Evolutionary conservation across 108 stramenopile species (phyloP).

Genomic region (Bacterosira constricta): DNA sequence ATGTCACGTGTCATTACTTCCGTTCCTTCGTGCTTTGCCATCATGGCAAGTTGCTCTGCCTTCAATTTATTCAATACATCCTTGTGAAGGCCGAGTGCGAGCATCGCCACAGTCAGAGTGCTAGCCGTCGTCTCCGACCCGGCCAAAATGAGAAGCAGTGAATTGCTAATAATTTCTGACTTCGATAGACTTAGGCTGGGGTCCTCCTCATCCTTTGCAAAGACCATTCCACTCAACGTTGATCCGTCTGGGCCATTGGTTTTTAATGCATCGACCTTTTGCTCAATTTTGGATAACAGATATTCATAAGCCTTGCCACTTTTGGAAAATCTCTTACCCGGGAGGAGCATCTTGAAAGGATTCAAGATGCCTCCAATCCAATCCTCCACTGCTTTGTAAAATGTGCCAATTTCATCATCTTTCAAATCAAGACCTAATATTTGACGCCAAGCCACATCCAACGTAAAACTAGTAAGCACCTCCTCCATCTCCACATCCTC

Average conservation of each 20-base stretch:
- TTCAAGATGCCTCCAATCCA: conserved; percentile 42
- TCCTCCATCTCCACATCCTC: conserved; percentile 14
- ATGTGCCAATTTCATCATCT: conserved; percentile 42
- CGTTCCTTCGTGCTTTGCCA: conserved; percentile 24
- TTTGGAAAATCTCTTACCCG: not conserved
- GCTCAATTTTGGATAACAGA: conserved; percentile 43
- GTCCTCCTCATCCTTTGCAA: conserved; percentile 54
- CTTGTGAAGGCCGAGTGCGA: conserved; percentile 53
- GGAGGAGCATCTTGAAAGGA: conserved; percentile 5
- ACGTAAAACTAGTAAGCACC: conserved; percentile 30
- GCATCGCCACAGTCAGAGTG: conserved; percentile 44
- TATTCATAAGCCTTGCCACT: conserved; percentile 32
- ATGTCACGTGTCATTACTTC: conserved; percentile 33
- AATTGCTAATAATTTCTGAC: conserved; percentile 54
- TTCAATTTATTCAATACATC: conserved; percentile 50
- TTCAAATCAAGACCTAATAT: conserved; percentile 40
- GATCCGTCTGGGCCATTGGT: conserved; percentile 55
- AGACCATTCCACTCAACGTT: conserved; percentile 56
- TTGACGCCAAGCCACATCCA: conserved; percentile 58
- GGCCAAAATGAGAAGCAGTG: conserved; percentile 54
- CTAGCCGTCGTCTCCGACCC: conserved; percentile 56
- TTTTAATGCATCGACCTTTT: conserved; percentile 43
- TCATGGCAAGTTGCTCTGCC: conserved; percentile 51
- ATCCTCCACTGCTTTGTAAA: conserved; percentile 32
- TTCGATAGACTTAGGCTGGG: conserved; percentile 16